Evolutionary conservation across 805 yeast genomes (phyloP).

Genomic region (Schizosaccharomyces japonicus): DNA sequence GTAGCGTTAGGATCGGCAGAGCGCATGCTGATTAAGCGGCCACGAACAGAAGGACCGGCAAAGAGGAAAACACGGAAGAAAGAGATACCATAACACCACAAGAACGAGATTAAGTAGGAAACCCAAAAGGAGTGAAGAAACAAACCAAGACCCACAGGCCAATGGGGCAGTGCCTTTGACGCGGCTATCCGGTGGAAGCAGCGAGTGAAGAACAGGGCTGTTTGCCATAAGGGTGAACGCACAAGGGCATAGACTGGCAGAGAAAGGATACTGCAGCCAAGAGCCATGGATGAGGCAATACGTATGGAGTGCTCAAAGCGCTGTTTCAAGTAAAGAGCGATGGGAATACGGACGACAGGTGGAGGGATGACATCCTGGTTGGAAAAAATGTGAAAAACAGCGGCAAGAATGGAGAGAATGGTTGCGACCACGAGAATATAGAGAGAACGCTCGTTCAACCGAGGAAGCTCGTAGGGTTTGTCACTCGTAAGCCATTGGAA

Average conservation of each 20-base stretch:
- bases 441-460: background rate
- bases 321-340: background rate
- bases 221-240: background rate
- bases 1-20: constrained; percentile 18
- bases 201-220: background rate
- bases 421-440: background rate
- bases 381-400: background rate
- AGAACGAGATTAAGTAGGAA: constrained; percentile 7
- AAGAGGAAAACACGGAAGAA: constrained; percentile 16
- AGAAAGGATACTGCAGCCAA: background rate
- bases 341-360: background rate
- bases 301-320: background rate
- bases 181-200: background rate
- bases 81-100: constrained; percentile 12
- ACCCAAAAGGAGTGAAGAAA: constrained; percentile 8
- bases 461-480: background rate
- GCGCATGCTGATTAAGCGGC: constrained; percentile 13
- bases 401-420: background rate
- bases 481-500: background rate
- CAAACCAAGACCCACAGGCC: constrained; percentile 8
- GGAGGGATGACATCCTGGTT: background rate
- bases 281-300: background rate
- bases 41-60: constrained; percentile 17
- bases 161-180: constrained; percentile 4
- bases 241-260: background rate